Percentiles rank a stretch among this genome's conserved stretches.
Evolutionary conservation across 352 stramenopile species (phyloP).

Genomic region (Phytophthora crassamura): DNA sequence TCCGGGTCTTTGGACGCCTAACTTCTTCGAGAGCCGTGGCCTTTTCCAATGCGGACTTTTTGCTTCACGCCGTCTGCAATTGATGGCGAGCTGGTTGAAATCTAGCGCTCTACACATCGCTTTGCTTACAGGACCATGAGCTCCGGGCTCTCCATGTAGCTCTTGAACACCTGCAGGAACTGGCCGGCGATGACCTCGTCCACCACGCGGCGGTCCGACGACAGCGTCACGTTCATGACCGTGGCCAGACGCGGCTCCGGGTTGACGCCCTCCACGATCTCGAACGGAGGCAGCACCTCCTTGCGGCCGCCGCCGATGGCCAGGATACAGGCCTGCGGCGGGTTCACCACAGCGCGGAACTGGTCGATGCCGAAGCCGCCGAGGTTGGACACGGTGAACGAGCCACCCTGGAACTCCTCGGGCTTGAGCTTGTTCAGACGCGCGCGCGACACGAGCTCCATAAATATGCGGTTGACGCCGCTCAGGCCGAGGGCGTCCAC

Average conservation of each 20-base stretch:
- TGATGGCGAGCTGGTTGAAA: conserved; percentile 24
- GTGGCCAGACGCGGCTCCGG: conserved; percentile 91
- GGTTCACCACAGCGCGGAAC: conserved; percentile 99
- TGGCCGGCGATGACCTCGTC: conserved; percentile 96
- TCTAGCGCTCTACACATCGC: conserved; percentile 36
- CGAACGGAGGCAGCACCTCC: conserved; percentile 77
- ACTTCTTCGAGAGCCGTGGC: conserved; percentile 6
- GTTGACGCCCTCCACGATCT: conserved; percentile 53
- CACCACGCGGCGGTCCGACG: conserved; percentile 96
- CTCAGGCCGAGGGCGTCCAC: conserved; percentile 95
- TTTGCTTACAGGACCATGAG: conserved; percentile 74
- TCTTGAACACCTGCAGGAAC: conserved; percentile 96
- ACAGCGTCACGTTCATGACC: conserved; percentile 97
- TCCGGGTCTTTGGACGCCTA: neutral
- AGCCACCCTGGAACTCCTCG: conserved; percentile 99
- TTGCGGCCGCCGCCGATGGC: conserved; percentile 95
- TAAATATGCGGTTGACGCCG: conserved; percentile 96
- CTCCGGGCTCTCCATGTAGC: conserved; percentile 97
- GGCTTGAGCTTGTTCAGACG: conserved; percentile 97
- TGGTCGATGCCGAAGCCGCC: conserved; percentile 98
- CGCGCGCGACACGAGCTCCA: conserved; percentile 96
- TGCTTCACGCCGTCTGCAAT: conserved; percentile 29
- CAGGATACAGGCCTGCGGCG: conserved; percentile 98
- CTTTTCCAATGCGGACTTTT: conserved; percentile 11
- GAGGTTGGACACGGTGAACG: conserved; percentile 99